Evolutionary conservation across 192 early-diverging fungal species (phyloP).

Genomic region (Powellomyces hirtus): DNA sequence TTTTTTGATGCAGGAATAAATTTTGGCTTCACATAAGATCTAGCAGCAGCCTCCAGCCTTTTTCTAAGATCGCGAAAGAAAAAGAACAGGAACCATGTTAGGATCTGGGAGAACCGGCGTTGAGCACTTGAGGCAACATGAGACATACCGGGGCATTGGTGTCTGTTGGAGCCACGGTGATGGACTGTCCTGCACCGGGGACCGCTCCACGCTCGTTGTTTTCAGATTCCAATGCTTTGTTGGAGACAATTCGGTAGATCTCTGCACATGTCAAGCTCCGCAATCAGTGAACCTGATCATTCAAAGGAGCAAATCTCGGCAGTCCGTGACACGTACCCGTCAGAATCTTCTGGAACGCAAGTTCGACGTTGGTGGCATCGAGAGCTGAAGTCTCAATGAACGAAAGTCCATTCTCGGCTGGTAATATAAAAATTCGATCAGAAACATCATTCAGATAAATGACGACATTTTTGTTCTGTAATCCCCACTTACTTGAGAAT

Average conservation of each 20-base stretch:
- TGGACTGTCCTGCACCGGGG: conserved; percentile 31
- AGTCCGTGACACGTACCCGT: conserved; percentile 57
- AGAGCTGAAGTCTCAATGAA: conserved; percentile 99
- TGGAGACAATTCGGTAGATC: conserved; percentile 95
- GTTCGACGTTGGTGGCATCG: conserved; percentile 95
- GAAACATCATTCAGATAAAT: background rate
- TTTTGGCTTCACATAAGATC: background rate
- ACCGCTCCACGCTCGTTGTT: conserved; percentile 9
- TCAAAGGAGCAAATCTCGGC: background rate
- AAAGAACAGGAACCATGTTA: background rate
- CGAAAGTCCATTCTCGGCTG: conserved; percentile 86
- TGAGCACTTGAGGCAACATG: background rate
- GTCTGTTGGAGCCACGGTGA: conserved; percentile 29
- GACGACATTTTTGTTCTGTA: background rate
- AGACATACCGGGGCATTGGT: conserved; percentile 13
- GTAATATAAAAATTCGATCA: background rate
- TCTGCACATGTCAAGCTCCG: conserved; percentile 36
- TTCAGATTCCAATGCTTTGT: conserved; percentile 82
- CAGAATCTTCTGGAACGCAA: conserved; percentile 92
- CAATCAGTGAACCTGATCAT: background rate
- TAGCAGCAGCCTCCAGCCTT: conserved; percentile 31
- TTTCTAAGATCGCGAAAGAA: conserved; percentile 9
- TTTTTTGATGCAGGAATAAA: too few relatives aligned
- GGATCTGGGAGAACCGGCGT: too few relatives aligned
- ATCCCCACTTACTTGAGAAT: conserved; percentile 71